These are phyloP conservation scores for Sugiyamaella pinicola DNA, from an alignment of 1,139 yeast genomes.

Conservation along the genomic window DNA sequence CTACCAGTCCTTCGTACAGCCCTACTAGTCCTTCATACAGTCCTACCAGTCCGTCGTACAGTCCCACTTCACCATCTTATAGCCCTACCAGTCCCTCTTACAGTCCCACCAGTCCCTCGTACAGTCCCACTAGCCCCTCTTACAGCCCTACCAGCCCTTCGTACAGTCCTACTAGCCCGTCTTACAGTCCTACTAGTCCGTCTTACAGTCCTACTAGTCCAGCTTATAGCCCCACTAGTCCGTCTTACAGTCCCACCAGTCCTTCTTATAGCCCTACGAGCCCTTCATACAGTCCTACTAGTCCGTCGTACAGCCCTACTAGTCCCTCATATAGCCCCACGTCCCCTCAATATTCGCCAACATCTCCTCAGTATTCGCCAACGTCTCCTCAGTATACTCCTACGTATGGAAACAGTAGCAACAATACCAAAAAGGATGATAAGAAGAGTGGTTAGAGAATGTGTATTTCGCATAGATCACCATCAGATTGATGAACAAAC, in stretches of 20 bases:
- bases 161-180: conserved; percentile 67
- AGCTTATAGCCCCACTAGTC: conserved; percentile 65
- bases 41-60: conserved; percentile 63
- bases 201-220: conserved; percentile 58
- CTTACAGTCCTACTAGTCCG: conserved; percentile 61
- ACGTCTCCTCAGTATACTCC: conserved; percentile 65
- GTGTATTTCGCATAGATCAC: not conserved
- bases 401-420: not conserved
- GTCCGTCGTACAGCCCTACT: conserved; percentile 71
- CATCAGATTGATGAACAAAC: not conserved
- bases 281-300: conserved; percentile 72
- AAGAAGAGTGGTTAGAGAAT: conserved; percentile 2
- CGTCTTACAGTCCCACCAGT: conserved; percentile 65
- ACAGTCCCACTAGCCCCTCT: conserved; percentile 49
- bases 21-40: conserved; percentile 72
- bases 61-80: conserved; percentile 64
- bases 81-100: conserved; percentile 60
- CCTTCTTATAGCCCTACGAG: conserved; percentile 76
- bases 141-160: conserved; percentile 69
- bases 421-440: conserved; percentile 11
- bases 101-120: conserved; percentile 65
- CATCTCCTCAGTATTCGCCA: conserved; percentile 64
- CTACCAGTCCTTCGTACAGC: conserved; percentile 69
- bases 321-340: conserved; percentile 69
- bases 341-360: conserved; percentile 63